Evolutionary conservation across 805 yeast species (phyloP), one percentile per base, ranked within the genome.

Genomic region (Ogataea siamensis): DNA sequence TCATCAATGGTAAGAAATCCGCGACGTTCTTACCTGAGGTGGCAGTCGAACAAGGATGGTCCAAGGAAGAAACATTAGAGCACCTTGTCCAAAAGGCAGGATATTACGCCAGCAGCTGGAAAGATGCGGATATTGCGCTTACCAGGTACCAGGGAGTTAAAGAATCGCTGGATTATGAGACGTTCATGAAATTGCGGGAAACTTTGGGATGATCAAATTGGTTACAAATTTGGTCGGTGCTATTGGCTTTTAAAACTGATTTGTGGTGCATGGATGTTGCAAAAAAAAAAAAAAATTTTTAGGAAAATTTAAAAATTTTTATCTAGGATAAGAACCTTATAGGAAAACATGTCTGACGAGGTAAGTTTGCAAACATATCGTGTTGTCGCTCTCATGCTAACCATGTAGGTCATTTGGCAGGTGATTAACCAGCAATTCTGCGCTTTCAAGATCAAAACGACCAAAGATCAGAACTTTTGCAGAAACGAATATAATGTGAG

Each of bases 381-480:
- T 22, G 13, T 20, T 12, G 4, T 19, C 14, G 16, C 11, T 14
- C n/a, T 15, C 10, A 19, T 7, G 18, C 40, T 37, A 37, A 37
- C 40, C 24, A n/a, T 27, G 69, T 83, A 91, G 76, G 82, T 93
- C 51, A 87, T 93, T 57, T 93, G 99, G 99, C 94, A 87, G 69
- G 93, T 91, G 45, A 87, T 93, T 53, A 88, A 89, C 67, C 88
- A 87, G 61, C 91, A 87, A 60, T 93, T 91, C 59, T 93, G 99
- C 70, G 86, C 99, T 15, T 93, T 84, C 70, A 91, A 91, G 65
- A 70, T 93, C 53, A 85, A 83, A 57, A 84, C 96, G 18, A 85
- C 86, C 43, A 86, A 87, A 56, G 87, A 80, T 17, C 97, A 91
- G 63, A 84, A 79, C 53, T 93, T 93, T 60, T 93, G 99, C 67